Evolutionary conservation across 306 rosid species (phyloP), one percentile per base, ranked within the genome.

Genomic region (Pueraria montana): DNA sequence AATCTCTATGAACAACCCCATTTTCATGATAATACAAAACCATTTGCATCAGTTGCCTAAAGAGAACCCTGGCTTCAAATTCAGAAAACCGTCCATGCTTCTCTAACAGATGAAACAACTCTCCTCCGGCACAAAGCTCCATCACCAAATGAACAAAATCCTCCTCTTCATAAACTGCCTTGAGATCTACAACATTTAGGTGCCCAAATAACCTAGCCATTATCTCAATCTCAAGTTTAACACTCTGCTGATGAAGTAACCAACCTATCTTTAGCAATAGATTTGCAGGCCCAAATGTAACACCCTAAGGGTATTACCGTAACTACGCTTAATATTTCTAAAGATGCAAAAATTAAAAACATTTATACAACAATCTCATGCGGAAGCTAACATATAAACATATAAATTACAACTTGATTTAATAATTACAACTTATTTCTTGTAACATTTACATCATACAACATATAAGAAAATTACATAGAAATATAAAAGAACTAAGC

Each of bases 51-150:
- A 93, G 87, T 72, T 93, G 93, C 92, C 88, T 85, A 65, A 93
- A 93, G 66, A 91, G 83, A 88, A 90, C 91, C 85, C 90, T 85
- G 3, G 96, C 96, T 40, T 91, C 94, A 1, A 89, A 82, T 83
- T 93, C 93, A 2, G 90, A 87, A 87, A 93, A 91, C 58, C 89
- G 74, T 3, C 96, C 96, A 3, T 90, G 85, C 88, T 93, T 89
- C 88, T 93, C 94, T 61, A 93, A 80, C 65, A 86, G 87, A 82
- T 91, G 96, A 87, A 93, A 91, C 68, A 93, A 88, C 87, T 93
- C 97, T 43, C 97, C 97, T 68, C 97, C 97, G 7, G 97, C 97
- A 79, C 97, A 93, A 87, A 93, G 97, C 88, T 93, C 97, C 97
- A 93, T 93, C 85, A 93, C 93, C 89, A 93, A 84, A 80, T 93